Percentiles rank a stretch among this genome's conserved stretches.
These are phyloP conservation scores for Wickerhamiella infanticola DNA, from an alignment of 1,139 yeast species.

Conservation along the genomic window DNA sequence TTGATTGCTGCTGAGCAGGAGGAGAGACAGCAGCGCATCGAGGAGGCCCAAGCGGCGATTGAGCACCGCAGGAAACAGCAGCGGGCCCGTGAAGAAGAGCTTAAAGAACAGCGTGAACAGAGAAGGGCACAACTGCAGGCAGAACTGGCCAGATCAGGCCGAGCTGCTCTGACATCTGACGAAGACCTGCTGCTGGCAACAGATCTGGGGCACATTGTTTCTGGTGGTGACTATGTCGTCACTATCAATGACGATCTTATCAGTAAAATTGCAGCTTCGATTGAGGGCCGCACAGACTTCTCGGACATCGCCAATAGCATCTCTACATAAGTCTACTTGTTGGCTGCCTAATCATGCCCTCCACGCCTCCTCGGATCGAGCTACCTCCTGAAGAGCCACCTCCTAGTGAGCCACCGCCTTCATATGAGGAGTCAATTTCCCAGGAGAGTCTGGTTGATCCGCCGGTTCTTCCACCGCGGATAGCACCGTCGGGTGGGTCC, in stretches of 20 bases:
- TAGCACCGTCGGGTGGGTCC: neutral
- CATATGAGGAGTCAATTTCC: neutral
- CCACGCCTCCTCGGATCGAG: neutral
- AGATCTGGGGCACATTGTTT: constrained; percentile 8
- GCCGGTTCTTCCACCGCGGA: neutral
- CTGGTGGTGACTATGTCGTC: constrained; percentile 10
- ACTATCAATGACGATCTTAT: constrained; percentile 6
- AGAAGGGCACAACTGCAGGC: constrained; percentile 9
- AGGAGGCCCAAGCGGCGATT: constrained; percentile 15
- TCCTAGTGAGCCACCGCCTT: neutral
- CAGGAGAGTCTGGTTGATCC: neutral
- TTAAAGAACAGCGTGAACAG: constrained; percentile 5
- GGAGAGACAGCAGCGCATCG: constrained; percentile 15
- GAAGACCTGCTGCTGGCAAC: constrained; percentile 11
- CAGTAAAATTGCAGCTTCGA: constrained; percentile 1
- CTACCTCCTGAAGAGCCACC: constrained; percentile 1
- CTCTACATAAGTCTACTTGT: too few species aligned
- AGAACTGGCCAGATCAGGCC: constrained; percentile 7
- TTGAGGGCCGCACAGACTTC: constrained; percentile 6
- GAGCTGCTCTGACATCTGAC: constrained; percentile 7
- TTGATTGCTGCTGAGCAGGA: constrained; percentile 17
- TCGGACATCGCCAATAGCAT: constrained; percentile 1
- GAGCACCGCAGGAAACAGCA: constrained; percentile 13
- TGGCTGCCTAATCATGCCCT: neutral
- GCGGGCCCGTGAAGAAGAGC: constrained; percentile 14